Evolutionary conservation across 1,284 basidiomycete species (phyloP).

Genomic region (Tausonia pullulans): DNA sequence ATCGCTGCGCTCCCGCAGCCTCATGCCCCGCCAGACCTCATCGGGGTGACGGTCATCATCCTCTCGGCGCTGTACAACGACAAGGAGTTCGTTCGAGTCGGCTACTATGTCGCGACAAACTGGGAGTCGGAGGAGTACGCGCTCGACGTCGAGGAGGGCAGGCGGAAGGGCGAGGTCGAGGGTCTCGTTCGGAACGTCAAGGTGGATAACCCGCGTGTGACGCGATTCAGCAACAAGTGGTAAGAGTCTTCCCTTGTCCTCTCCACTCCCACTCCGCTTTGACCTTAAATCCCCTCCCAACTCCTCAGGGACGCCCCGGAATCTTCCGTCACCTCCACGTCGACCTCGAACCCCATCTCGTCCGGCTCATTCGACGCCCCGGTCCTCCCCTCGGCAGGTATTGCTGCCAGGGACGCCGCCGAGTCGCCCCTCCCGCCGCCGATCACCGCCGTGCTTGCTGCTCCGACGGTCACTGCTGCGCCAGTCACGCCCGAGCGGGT

Average conservation of each 20-base stretch:
- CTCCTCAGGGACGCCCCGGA: neutral
- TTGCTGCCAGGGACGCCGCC: neutral
- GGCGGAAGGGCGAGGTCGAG: slow-evolving; percentile 59
- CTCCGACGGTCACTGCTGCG: too few species aligned
- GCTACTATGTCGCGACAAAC: slow-evolving; percentile 98
- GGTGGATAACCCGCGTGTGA: slow-evolving; percentile 86
- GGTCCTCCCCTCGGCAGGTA: neutral
- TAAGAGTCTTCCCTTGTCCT: slow-evolving; percentile 15
- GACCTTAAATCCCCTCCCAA: neutral
- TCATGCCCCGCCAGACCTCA: slow-evolving; percentile 34
- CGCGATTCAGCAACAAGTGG: slow-evolving; percentile 45
- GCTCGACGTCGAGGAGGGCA: slow-evolving; percentile 50
- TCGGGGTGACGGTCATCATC: slow-evolving; percentile 77
- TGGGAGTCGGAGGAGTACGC: slow-evolving; percentile 68
- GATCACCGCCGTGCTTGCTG: too few species aligned
- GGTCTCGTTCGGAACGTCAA: slow-evolving; percentile 71
- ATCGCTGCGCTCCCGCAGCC: slow-evolving; percentile 65
- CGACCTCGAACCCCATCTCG: neutral
- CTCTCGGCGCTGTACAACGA: slow-evolving; percentile 83
- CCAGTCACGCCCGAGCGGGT: too few species aligned
- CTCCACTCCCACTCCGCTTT: neutral
- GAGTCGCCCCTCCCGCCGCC: neutral
- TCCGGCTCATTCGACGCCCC: too few species aligned
- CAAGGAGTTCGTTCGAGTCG: slow-evolving; percentile 96
- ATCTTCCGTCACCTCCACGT: neutral